Evolutionary conservation across 257 asterid species (phyloP).

Genomic region (Parsonsia alboflavescens): DNA sequence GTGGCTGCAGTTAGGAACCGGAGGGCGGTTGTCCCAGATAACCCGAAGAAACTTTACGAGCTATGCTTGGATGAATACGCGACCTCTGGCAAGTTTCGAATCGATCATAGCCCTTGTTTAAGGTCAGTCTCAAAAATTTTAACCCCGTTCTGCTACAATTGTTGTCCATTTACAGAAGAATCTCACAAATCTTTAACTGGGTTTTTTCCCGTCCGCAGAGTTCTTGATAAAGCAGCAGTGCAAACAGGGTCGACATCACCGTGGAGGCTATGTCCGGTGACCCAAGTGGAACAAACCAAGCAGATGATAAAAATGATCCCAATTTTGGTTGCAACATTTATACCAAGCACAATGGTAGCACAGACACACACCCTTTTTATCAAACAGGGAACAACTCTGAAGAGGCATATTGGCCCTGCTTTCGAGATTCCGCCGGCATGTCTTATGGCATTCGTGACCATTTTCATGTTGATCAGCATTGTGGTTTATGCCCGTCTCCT

Average conservation of each 20-base stretch:
- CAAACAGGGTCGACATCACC: constrained; percentile 38
- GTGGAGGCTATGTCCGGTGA: constrained; percentile 61
- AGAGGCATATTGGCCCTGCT: constrained; percentile 8
- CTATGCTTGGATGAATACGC: constrained; percentile 41
- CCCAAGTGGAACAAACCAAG: constrained; percentile 80
- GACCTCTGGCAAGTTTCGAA: constrained; percentile 43
- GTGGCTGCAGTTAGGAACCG: constrained; percentile 53
- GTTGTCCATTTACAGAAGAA: not conserved
- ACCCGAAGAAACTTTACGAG: constrained; percentile 51
- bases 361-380: constrained; percentile 26
- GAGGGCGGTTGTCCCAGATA: constrained; percentile 39
- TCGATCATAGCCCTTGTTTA: constrained; percentile 49
- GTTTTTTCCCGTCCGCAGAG: constrained; percentile 28
- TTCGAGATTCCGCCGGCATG: constrained; percentile 42
- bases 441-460: constrained; percentile 31
- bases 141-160: not conserved
- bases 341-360: constrained; percentile 66
- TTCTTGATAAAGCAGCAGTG: constrained; percentile 65
- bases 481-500: constrained; percentile 35
- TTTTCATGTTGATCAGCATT: constrained; percentile 32
- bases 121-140: constrained; percentile 28
- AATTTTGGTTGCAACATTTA: constrained; percentile 45
- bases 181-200: constrained; percentile 5
- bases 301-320: constrained; percentile 75
- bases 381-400: constrained; percentile 6